These are phyloP conservation scores for Cicer bijugum DNA, from an alignment of 306 rosid species.

Conservation along the genomic window DNA sequence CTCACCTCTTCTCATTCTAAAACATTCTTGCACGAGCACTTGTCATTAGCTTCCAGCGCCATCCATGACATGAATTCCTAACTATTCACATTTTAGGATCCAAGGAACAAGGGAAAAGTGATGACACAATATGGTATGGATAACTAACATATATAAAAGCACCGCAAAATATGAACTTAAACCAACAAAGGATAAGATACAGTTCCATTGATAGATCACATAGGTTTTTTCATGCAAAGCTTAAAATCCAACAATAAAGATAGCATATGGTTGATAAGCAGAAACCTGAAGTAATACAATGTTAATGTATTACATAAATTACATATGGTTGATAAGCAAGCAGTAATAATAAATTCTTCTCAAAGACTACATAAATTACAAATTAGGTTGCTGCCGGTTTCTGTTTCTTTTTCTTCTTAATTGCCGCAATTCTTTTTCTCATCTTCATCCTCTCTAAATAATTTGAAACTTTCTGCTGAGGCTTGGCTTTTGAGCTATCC, in stretches of 20 bases:
- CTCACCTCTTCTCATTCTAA: neutral
- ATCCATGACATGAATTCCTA: neutral
- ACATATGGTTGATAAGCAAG: neutral
- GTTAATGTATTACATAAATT: neutral
- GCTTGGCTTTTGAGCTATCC: slow-evolving; percentile 46
- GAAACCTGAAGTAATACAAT: slow-evolving; percentile 19
- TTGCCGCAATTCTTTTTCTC: slow-evolving; percentile 39
- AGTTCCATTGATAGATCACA: slow-evolving; percentile 12
- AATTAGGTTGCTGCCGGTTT: slow-evolving; percentile 35
- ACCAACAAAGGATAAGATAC: slow-evolving; percentile 12
- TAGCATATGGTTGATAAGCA: neutral
- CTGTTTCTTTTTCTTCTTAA: slow-evolving; percentile 37
- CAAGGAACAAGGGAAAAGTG: neutral
- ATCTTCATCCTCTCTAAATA: slow-evolving; percentile 45
- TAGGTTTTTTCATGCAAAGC: slow-evolving; percentile 13
- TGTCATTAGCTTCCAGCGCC: neutral
- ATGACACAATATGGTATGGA: neutral
- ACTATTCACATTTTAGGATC: neutral
- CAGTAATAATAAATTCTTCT: slow-evolving; percentile 11
- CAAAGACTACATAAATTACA: slow-evolving; percentile 30
- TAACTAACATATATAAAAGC: slow-evolving; percentile 12
- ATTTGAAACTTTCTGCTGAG: slow-evolving; percentile 42
- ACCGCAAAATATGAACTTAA: neutral
- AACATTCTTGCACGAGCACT: neutral
- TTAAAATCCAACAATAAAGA: slow-evolving; percentile 13